Percentiles rank a stretch among this genome's conserved stretches.
These are phyloP conservation scores for Kondoa subrosea DNA, from an alignment of 768 basidiomycete species.

Conservation along the genomic window DNA sequence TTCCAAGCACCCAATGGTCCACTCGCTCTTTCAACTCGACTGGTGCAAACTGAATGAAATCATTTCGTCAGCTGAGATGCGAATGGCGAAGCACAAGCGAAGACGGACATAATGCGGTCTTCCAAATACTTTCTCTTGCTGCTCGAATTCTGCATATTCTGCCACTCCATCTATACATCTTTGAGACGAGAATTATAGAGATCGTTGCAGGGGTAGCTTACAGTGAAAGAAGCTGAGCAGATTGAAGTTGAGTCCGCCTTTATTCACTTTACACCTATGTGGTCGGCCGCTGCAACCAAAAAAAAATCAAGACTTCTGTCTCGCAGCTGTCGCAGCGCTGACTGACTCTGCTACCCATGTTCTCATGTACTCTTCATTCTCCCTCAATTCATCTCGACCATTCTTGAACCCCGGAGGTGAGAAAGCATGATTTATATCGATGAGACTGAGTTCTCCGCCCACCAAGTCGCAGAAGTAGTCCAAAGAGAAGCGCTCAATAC, in stretches of 20 bases:
- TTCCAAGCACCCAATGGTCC: constrained; percentile 1
- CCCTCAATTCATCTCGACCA: background rate
- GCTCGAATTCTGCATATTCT: background rate
- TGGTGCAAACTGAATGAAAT: background rate
- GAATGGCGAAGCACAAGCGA: background rate
- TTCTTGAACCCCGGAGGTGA: constrained; percentile 2
- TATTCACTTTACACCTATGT: background rate
- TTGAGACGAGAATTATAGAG: background rate
- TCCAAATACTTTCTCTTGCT: constrained; percentile 4
- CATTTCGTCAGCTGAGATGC: background rate
- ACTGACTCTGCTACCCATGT: background rate
- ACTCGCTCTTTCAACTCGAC: background rate
- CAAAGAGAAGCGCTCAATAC: background rate
- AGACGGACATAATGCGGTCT: constrained; percentile 4
- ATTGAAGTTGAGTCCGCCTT: background rate
- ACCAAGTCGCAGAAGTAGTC: constrained; percentile 7
- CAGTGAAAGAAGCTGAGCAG: constrained; percentile 4
- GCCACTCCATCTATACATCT: background rate
- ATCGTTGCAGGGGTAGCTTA: background rate
- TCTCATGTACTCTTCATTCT: background rate
- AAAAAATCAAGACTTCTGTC: background rate
- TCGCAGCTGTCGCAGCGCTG: background rate
- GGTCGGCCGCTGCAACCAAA: background rate
- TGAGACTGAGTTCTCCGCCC: background rate
- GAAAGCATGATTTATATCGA: background rate